Evolutionary conservation across 257 asterid genomes (phyloP).

Genomic region (Asclepias syriaca): DNA sequence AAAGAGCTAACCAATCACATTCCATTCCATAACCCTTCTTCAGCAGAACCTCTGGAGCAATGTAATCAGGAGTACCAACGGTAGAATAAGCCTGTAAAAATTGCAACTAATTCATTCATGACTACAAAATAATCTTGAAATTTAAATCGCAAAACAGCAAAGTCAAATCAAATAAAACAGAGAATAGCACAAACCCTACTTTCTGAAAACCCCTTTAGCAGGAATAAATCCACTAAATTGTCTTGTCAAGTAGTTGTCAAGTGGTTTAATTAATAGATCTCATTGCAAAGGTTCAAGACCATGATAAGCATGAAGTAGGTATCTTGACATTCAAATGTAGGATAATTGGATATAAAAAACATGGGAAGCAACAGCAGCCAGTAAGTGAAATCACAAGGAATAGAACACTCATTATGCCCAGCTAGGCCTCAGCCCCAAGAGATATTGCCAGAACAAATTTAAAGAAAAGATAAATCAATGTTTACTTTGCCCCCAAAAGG

Average conservation of each 20-base stretch:
- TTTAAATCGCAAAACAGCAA: background rate
- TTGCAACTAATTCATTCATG: background rate
- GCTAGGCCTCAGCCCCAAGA: background rate
- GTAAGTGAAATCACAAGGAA: background rate
- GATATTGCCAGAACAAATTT: background rate
- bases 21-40: slow-evolving; percentile 99
- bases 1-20: slow-evolving; percentile 85
- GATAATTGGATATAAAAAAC: background rate
- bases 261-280: background rate
- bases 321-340: background rate
- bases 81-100: slow-evolving; percentile 88
- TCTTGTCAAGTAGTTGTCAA: background rate
- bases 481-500: background rate
- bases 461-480: background rate
- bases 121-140: background rate
- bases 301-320: background rate
- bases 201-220: background rate
- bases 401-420: background rate
- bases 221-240: background rate
- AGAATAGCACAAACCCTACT: background rate
- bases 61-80: slow-evolving; percentile 96
- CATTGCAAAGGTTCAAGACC: background rate
- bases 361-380: slow-evolving; percentile 1
- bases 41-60: slow-evolving; percentile 92
- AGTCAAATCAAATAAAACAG: background rate